Conservation (phyloP, 371 early-diverging fungal species). For the Globomyces sp. region DNA sequence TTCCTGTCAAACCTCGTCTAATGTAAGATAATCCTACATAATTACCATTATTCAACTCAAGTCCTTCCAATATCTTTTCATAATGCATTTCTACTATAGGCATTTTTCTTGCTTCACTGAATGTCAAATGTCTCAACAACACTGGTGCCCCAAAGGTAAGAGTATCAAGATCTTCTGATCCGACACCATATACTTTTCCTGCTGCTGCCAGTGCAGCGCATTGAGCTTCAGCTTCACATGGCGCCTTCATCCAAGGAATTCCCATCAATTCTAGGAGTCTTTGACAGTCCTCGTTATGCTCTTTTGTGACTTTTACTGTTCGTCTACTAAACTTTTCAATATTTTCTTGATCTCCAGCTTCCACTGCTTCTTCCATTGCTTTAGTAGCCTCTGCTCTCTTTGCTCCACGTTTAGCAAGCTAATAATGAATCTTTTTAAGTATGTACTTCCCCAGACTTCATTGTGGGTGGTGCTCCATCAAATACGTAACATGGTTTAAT, state of each 20-base stretch:
- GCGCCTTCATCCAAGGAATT: constrained; percentile 87
- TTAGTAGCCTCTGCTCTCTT: constrained; percentile 87
- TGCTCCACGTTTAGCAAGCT: constrained; percentile 87
- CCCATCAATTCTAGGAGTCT: constrained; percentile 93
- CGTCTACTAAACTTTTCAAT: constrained; percentile 90
- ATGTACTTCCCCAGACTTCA: constrained; percentile 91
- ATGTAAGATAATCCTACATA: constrained; percentile 23
- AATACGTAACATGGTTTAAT: constrained; percentile 99
- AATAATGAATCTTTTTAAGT: background rate
- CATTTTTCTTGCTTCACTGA: constrained; percentile 89
- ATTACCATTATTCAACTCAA: constrained; percentile 72
- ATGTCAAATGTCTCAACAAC: constrained; percentile 94
- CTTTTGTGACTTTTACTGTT: constrained; percentile 89
- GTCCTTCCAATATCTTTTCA: constrained; percentile 78
- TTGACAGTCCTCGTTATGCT: constrained; percentile 97
- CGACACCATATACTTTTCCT: constrained; percentile 95
- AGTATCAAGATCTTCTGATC: constrained; percentile 99
- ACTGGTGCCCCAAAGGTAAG: constrained; percentile 94
- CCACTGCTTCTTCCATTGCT: constrained; percentile 59
- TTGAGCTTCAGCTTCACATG: constrained; percentile 99
- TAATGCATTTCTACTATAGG: constrained; percentile 92
- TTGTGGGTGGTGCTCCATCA: constrained; percentile 97
- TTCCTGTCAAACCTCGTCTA: constrained; percentile 25
- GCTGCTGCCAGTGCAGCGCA: constrained; percentile 92
- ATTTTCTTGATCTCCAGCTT: constrained; percentile 67